Base-by-base conservation (phyloP, 2,329 filamentous ascomycete genomes). In the Xylaria sp. region DNA sequence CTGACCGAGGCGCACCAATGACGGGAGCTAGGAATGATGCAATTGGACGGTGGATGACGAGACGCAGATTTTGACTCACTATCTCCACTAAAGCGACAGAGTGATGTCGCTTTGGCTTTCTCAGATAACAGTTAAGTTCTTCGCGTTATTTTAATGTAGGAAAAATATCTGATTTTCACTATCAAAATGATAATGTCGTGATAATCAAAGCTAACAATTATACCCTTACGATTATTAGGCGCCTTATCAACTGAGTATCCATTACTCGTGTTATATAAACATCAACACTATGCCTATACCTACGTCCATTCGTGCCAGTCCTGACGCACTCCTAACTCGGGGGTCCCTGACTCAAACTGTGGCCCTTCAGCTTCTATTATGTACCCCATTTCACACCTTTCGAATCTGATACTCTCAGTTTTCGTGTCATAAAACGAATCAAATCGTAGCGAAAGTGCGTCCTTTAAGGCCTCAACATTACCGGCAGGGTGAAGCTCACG, bases 321-420 rank as follows among this genome's bases (percentile, higher is more conserved):
- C 1, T 59, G 60, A 31, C 69, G 61, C 12, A 76, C 39, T 1
- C 54, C 25, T 23, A 39, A 28, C 18, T 57, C 41, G 1, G 66
- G 5, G 4, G 12, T 43, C 41, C 54, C 58, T 18, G 54, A 18
- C 2, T 69, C 41, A 18, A 73, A 75, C 56, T 82, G 81, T 4
- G 83, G 82, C 0, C 86, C 86, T 72, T 88, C 86, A 1, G 82
- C 83, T 55, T 82, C 80, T 12, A 83, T 49, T 33, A 87, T 80
- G 72, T 88, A 86, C 1, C 86, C 86, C 65, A 80, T 69, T 67
- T 83, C 83, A 71, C 86, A 88, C 31, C 81, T 80, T 1, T 79
- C 78, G 71, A 87, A 88, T 28, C 76, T 76, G 4, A 88, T 81
- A 43, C 79, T 81, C 3, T 77, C 76, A 10, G 64, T 78, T 60